Percentiles rank a stretch among this genome's conserved stretches.
phyloP scores from a whole-genome alignment of 441 rosid species.

The Syzygium syzygioides region DNA sequence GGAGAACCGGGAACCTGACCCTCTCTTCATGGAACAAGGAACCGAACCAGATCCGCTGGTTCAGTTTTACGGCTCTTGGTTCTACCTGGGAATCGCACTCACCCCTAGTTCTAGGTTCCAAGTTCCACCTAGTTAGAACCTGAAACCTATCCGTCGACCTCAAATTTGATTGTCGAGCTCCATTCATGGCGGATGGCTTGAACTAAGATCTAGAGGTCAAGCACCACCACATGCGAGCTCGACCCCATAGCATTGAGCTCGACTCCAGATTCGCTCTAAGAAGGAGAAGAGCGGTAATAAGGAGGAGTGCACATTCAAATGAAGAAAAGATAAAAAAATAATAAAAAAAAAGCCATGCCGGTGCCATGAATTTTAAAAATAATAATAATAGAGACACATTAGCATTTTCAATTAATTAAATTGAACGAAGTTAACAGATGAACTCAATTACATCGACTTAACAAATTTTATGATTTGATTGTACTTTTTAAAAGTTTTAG shows the following conservation, averaged over 20 bases:
- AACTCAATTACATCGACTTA: background rate
- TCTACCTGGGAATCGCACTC: too few species aligned
- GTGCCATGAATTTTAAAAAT: background rate
- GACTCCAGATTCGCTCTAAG: background rate
- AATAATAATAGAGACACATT: too few species aligned
- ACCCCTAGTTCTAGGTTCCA: too few species aligned
- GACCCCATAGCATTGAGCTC: background rate
- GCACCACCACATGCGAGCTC: background rate
- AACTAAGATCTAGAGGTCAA: background rate
- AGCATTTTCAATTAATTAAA: background rate
- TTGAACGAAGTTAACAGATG: background rate
- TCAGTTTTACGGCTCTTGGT: too few species aligned
- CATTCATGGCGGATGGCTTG: background rate
- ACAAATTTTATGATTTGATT: background rate
- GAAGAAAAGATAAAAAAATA: fast-evolving
- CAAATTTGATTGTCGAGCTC: background rate
- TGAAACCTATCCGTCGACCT: background rate
- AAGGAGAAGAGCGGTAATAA: background rate
- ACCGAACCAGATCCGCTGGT: too few species aligned
- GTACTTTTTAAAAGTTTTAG: fast-evolving
- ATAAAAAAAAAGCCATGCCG: fast-evolving
- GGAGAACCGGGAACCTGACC: too few species aligned
- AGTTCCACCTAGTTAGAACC: too few species aligned
- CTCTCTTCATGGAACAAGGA: too few species aligned
- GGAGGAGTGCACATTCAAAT: background rate